These are phyloP conservation scores for Citrus unshiu DNA, from an alignment of 345 rosid species.

Conservation along the genomic window DNA sequence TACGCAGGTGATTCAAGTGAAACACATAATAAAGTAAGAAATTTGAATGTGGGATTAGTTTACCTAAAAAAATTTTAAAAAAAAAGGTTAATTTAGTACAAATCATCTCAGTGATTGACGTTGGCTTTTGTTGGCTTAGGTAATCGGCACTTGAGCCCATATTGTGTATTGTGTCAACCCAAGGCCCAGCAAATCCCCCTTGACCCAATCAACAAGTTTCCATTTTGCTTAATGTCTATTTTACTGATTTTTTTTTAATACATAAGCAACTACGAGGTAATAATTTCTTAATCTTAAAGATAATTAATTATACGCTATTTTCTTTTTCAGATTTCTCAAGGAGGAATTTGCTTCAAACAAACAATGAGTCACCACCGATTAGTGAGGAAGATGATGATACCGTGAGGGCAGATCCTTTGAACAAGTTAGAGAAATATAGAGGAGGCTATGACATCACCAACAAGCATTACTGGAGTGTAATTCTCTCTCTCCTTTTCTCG, in stretches of 20 bases:
- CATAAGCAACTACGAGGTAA: too few relatives aligned
- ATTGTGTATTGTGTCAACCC: neutral
- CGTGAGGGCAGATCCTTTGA: constrained; percentile 54
- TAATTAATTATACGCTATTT: neutral
- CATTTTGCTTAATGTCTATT: too few relatives aligned
- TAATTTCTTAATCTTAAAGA: neutral
- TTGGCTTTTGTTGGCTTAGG: neutral
- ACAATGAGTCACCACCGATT: constrained; percentile 17
- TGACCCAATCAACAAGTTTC: neutral
- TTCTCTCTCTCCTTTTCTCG: constrained; percentile 1
- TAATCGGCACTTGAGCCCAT: neutral
- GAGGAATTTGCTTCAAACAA: constrained; percentile 18
- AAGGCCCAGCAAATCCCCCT: neutral
- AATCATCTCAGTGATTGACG: neutral
- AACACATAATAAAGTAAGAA: too few relatives aligned
- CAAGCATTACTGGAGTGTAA: constrained; percentile 77
- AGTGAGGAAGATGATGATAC: constrained; percentile 36
- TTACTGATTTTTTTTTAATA: too few relatives aligned
- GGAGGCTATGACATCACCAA: constrained; percentile 68
- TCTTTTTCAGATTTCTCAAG: constrained; percentile 14
- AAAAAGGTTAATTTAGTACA: neutral
- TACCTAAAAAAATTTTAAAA: too few relatives aligned
- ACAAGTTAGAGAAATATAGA: constrained; percentile 45
- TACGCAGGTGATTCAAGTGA: too few relatives aligned
- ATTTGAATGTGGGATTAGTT: too few relatives aligned